phyloP scores from a whole-genome alignment of 2,329 filamentous ascomycete genomes.

The Aspergillus niger region DNA sequence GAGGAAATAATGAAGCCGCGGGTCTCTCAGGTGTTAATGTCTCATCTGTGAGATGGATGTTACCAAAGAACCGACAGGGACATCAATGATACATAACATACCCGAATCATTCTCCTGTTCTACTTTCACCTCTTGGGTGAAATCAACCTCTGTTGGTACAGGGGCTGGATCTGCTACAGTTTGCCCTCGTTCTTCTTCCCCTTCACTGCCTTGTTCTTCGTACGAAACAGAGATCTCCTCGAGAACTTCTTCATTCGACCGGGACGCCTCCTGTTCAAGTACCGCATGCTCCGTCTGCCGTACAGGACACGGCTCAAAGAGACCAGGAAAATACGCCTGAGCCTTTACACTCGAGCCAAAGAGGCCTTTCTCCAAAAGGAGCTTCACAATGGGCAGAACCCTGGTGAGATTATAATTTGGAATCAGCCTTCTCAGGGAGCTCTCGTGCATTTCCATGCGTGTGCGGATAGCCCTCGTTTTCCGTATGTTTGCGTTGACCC shows the following conservation, averaged over 20 bases:
- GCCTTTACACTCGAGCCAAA: not conserved
- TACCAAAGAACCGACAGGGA: too few species aligned
- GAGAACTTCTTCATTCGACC: not conserved
- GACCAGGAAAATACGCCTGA: not conserved
- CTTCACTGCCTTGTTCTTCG: not conserved
- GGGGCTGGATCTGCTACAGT: not conserved
- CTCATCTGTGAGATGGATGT: not conserved
- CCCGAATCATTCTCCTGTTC: not conserved
- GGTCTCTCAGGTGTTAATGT: not conserved
- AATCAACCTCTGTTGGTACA: not conserved
- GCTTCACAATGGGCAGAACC: not conserved
- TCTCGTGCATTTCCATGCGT: not conserved
- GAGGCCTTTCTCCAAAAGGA: not conserved
- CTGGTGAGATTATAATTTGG: not conserved
- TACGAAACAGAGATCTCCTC: not conserved
- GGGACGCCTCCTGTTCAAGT: not conserved
- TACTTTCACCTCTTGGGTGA: not conserved
- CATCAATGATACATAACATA: too few species aligned
- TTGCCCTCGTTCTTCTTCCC: not conserved
- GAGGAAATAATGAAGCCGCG: not conserved
- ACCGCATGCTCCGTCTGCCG: not conserved
- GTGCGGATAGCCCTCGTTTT: not conserved
- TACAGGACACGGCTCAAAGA: not conserved
- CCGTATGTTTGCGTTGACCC: too few species aligned
- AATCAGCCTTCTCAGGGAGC: not conserved